Conservation (phyloP, 495 filamentous ascomycete genomes). For the Talaromyces borbonicus region DNA sequence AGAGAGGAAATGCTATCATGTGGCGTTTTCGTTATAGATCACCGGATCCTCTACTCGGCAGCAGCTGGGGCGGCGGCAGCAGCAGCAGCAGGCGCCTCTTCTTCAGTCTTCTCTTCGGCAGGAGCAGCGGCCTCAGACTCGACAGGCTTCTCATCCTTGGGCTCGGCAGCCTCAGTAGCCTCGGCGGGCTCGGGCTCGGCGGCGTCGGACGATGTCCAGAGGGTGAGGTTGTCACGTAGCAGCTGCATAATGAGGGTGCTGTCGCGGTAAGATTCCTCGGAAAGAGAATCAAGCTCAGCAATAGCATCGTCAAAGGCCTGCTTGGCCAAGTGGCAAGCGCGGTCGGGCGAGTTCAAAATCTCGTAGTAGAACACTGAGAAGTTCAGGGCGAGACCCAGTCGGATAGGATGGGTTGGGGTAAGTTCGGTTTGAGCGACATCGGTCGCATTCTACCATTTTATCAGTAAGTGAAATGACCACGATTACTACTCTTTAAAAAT, state of each 20-base stretch:
- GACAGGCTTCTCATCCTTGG: slow-evolving; percentile 56
- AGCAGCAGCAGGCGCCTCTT: slow-evolving; percentile 35
- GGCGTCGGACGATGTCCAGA: slow-evolving; percentile 97
- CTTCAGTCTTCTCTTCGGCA: slow-evolving; percentile 32
- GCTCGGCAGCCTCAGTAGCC: slow-evolving; percentile 39
- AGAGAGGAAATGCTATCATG: background rate
- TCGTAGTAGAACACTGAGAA: slow-evolving; percentile 99
- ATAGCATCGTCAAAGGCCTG: slow-evolving; percentile 99
- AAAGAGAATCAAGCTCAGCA: slow-evolving; percentile 96
- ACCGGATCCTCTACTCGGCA: slow-evolving; percentile 2
- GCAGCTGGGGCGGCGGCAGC: slow-evolving; percentile 25
- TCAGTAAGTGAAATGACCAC: slow-evolving; percentile 7
- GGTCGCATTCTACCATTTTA: slow-evolving; percentile 75
- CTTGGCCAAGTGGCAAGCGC: slow-evolving; percentile 98
- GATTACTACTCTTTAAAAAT: background rate
- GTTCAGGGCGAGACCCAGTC: slow-evolving; percentile 95
- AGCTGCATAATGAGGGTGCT: slow-evolving; percentile 99
- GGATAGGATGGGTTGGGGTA: slow-evolving; percentile 96
- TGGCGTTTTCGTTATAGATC: background rate
- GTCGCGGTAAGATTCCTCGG: slow-evolving; percentile 98
- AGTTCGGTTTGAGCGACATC: slow-evolving; percentile 97
- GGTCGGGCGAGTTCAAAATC: slow-evolving; percentile 98
- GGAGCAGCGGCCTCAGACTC: slow-evolving; percentile 45
- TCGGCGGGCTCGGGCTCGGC: slow-evolving; percentile 82
- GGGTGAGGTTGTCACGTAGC: slow-evolving; percentile 96